phyloP scores from a whole-genome alignment of 192 early-diverging fungal species.

The Backusella luteola region DNA sequence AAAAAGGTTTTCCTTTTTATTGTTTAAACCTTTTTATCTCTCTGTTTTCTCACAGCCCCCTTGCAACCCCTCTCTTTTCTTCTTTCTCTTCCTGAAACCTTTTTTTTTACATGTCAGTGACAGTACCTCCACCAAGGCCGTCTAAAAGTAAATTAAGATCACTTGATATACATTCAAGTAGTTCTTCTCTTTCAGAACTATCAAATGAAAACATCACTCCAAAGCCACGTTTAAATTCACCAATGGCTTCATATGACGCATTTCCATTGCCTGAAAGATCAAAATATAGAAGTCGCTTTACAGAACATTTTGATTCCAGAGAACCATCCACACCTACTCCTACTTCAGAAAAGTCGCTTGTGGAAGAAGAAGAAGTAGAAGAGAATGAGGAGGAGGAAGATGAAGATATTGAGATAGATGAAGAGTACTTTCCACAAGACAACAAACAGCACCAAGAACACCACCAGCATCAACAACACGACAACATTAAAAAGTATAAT shows the following conservation, averaged over 20 bases:
- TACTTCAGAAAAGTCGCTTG: neutral
- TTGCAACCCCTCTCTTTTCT: neutral
- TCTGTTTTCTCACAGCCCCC: neutral
- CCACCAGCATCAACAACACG: neutral
- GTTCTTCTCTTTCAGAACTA: neutral
- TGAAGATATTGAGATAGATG: neutral
- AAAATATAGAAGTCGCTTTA: conserved; percentile 10
- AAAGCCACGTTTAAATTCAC: neutral
- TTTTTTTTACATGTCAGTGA: neutral
- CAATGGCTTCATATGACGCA: neutral
- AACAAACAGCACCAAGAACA: neutral
- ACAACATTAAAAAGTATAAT: neutral
- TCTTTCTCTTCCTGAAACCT: neutral
- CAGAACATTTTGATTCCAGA: conserved; percentile 8
- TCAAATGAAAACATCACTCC: neutral
- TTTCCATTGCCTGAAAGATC: neutral
- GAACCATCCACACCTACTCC: neutral
- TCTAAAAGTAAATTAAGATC: conserved; percentile 13
- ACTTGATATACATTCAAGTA: neutral
- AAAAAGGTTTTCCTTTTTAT: neutral
- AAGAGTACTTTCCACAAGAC: neutral
- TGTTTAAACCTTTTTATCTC: neutral
- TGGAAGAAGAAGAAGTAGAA: neutral
- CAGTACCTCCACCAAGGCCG: conserved; percentile 12
- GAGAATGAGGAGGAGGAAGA: neutral